Percentiles rank a stretch among this genome's conserved stretches.
These are phyloP conservation scores for Pseudognaphalium luteoalbum DNA, from an alignment of 129 eudicot genomes.

Conservation along the genomic window DNA sequence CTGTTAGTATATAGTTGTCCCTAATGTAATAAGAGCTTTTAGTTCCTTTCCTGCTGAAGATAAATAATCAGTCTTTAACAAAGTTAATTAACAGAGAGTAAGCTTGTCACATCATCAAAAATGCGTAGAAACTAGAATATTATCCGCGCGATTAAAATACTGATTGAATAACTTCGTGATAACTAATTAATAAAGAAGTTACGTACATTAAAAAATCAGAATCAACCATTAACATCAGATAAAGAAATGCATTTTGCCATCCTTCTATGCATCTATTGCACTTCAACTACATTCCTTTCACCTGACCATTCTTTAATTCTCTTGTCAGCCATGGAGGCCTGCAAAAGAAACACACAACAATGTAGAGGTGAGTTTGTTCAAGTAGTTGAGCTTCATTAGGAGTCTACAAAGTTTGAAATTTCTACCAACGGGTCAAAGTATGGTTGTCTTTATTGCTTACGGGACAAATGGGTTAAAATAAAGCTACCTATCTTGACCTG, in stretches of 20 bases:
- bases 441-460: background rate
- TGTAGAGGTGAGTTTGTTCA: background rate
- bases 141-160: background rate
- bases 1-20: background rate
- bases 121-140: background rate
- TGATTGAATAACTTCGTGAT: background rate
- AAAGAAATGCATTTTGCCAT: background rate
- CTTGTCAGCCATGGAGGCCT: conserved; percentile 59
- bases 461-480: background rate
- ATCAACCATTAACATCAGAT: background rate
- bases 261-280: background rate
- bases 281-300: conserved; percentile 24
- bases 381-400: background rate
- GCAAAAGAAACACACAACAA: conserved; percentile 12
- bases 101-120: background rate
- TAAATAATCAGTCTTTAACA: no score
- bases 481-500: no score
- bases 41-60: no score
- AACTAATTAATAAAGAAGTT: background rate
- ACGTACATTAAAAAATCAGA: conserved; percentile 1
- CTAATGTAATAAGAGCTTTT: background rate
- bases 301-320: conserved; percentile 61
- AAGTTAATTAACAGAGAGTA: no score
- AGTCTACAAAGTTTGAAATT: background rate
- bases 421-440: background rate